Percentiles rank a stretch among this genome's conserved stretches.
Evolutionary conservation across 1,284 basidiomycete genomes (phyloP).

Genomic region (Gomphus sp.): DNA sequence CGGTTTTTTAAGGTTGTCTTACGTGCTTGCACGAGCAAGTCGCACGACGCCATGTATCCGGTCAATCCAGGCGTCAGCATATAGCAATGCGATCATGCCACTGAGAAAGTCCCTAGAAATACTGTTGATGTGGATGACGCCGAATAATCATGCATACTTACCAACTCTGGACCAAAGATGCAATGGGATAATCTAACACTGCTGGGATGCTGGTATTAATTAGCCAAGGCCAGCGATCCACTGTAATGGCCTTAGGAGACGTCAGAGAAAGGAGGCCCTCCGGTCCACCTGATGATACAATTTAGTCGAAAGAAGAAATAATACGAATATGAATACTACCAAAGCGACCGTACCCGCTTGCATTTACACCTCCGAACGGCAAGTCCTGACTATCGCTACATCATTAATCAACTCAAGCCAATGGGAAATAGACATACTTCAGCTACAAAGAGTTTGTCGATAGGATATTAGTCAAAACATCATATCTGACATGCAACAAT

Average conservation of each 20-base stretch:
- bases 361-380: conserved; percentile 89
- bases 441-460: conserved; percentile 29
- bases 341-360: conserved; percentile 85
- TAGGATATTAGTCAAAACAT: background rate
- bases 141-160: conserved; percentile 38
- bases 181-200: conserved; percentile 80
- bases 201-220: conserved; percentile 83
- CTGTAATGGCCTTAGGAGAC: conserved; percentile 79
- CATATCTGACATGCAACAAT: background rate
- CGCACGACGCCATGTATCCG: conserved; percentile 43
- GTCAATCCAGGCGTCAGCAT: conserved; percentile 60
- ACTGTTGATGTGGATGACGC: conserved; percentile 4
- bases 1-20: background rate
- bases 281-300: conserved; percentile 54
- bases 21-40: conserved; percentile 21
- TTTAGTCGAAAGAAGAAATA: conserved; percentile 12
- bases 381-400: conserved; percentile 68
- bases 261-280: conserved; percentile 87
- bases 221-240: conserved; percentile 76
- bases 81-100: conserved; percentile 65
- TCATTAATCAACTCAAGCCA: conserved; percentile 1
- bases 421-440: conserved; percentile 37
- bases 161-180: conserved; percentile 72
- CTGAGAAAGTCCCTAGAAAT: conserved; percentile 67
- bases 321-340: conserved; percentile 34